These are phyloP conservation scores for Schizosaccharomyces versatilis DNA, from an alignment of 1,139 yeast genomes.

Conservation along the genomic window DNA sequence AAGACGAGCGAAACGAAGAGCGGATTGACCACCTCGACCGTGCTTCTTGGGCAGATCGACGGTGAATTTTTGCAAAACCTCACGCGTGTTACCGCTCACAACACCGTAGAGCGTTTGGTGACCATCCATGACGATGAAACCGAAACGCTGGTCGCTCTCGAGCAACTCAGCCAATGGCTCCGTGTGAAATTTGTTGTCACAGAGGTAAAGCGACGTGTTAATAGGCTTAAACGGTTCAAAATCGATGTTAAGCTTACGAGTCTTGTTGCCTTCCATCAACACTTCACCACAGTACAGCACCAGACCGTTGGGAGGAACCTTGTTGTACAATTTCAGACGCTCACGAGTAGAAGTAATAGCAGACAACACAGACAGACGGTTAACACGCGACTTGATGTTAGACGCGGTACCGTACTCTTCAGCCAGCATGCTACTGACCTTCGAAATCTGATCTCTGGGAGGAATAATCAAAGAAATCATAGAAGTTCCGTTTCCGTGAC, in stretches of 20 bases:
- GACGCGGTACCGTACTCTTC: constrained; percentile 98
- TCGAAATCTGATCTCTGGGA: constrained; percentile 80
- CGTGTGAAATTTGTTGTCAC: constrained; percentile 96
- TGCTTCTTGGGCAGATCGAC: constrained; percentile 97
- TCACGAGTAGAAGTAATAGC: constrained; percentile 97
- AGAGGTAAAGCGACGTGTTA: constrained; percentile 79
- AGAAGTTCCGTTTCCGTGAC: constrained; percentile 69
- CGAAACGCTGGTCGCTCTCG: constrained; percentile 87
- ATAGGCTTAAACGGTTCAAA: constrained; percentile 96
- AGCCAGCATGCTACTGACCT: constrained; percentile 73
- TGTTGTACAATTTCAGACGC: constrained; percentile 69
- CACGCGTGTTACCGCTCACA: constrained; percentile 92
- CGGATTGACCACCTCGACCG: constrained; percentile 99
- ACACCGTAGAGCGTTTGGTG: constrained; percentile 91
- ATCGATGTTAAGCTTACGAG: constrained; percentile 80
- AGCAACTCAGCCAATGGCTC: constrained; percentile 85
- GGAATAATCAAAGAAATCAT: constrained; percentile 90
- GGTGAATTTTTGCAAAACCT: constrained; percentile 81
- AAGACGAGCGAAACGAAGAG: constrained; percentile 92
- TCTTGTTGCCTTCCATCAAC: constrained; percentile 89
- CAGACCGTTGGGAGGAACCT: constrained; percentile 81
- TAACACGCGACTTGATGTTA: constrained; percentile 89
- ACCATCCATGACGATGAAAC: constrained; percentile 98
- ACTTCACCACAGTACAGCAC: constrained; percentile 97
- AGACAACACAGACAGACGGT: constrained; percentile 77